Percentiles rank a stretch among this genome's conserved stretches.
These are phyloP conservation scores for Fusarium xylarioides DNA, from an alignment of 2,329 filamentous ascomycete species.

Conservation along the genomic window DNA sequence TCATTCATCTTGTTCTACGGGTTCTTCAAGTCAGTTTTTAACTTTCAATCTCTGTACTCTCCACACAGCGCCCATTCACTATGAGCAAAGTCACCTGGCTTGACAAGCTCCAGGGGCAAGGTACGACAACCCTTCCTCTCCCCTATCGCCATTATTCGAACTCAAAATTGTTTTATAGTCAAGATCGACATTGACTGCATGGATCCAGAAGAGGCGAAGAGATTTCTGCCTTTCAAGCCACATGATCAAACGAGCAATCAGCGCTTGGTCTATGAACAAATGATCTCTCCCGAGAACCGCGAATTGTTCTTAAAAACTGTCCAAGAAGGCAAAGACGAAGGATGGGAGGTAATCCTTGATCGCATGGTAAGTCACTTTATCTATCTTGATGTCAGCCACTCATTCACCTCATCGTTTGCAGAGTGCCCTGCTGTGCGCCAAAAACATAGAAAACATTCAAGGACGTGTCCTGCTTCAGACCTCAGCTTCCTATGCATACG, in stretches of 20 bases:
- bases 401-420: not conserved
- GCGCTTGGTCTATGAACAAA: slow-evolving; percentile 10
- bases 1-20: too few relatives aligned
- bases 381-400: fast-evolving
- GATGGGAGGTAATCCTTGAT: not conserved
- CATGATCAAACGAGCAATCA: slow-evolving; percentile 17
- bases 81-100: slow-evolving; percentile 5
- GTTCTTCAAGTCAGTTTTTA: not conserved
- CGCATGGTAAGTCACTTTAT: not conserved
- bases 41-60: fast-evolving
- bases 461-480: not conserved
- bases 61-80: fast-evolving
- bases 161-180: not conserved
- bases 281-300: slow-evolving; percentile 2
- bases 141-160: fast-evolving
- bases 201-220: not conserved
- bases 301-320: not conserved
- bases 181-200: slow-evolving; percentile 7
- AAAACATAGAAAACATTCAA: not conserved
- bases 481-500: not conserved
- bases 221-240: not conserved
- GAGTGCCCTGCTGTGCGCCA: slow-evolving; percentile 2
- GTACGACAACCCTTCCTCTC: not conserved
- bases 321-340: not conserved
- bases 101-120: not conserved